phyloP scores from a whole-genome alignment of 805 yeast species.

The Metschnikowia vanudenii region DNA sequence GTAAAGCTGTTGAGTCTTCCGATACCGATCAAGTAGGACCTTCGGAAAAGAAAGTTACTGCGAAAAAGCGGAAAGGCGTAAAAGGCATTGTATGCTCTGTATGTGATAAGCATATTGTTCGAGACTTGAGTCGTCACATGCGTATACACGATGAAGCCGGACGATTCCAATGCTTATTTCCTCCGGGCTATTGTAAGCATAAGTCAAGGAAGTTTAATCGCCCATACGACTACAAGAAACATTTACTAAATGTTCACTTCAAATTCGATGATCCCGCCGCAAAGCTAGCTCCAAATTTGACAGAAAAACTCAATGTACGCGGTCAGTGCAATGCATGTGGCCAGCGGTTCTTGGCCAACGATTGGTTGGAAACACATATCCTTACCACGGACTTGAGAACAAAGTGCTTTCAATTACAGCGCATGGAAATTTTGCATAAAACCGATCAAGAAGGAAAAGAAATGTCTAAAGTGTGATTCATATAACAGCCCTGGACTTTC shows the following conservation, averaged over 20 bases:
- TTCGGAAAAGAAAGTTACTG: conserved; percentile 5
- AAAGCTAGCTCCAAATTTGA: conserved; percentile 38
- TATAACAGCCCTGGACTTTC: background rate
- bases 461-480: background rate
- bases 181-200: conserved; percentile 39
- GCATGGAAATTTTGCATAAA: conserved; percentile 5
- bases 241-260: conserved; percentile 42
- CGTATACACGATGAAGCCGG: conserved; percentile 45
- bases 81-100: conserved; percentile 40
- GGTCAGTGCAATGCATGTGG: conserved; percentile 51
- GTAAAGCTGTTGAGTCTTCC: conserved; percentile 2
- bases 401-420: conserved; percentile 12
- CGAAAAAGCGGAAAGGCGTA: conserved; percentile 27
- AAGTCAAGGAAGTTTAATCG: conserved; percentile 43
- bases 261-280: conserved; percentile 42
- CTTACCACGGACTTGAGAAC: conserved; percentile 24
- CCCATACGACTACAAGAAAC: conserved; percentile 47
- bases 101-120: conserved; percentile 40
- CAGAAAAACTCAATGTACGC: conserved; percentile 38
- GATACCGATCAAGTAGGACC: conserved; percentile 6
- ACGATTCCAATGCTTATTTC: conserved; percentile 43
- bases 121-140: conserved; percentile 43
- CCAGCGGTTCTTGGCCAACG: conserved; percentile 43
- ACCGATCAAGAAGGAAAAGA: conserved; percentile 2
- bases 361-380: conserved; percentile 59